A percentile compares a stretch with the other conserved stretches of the same genome.
These are phyloP conservation scores for Phytophthora crassamura DNA, from an alignment of 352 stramenopile genomes.

Conservation along the genomic window DNA sequence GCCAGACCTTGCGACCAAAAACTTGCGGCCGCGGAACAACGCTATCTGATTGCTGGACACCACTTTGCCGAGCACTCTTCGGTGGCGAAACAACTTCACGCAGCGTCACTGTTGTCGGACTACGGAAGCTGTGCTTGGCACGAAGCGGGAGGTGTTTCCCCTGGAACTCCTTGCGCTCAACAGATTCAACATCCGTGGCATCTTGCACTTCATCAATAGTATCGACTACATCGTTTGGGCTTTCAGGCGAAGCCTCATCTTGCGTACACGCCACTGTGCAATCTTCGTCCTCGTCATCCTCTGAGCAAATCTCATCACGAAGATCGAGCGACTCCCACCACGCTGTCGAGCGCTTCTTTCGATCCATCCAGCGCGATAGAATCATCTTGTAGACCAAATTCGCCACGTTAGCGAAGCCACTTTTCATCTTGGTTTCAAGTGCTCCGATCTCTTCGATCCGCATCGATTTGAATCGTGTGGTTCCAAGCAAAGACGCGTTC, in stretches of 20 bases:
- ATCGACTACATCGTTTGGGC: background rate
- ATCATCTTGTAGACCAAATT: conserved; percentile 59
- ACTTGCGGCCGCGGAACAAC: background rate
- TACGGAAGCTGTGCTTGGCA: conserved; percentile 5
- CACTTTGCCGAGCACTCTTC: too few relatives aligned
- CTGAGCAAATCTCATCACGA: too few relatives aligned
- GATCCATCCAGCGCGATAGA: conserved; percentile 51
- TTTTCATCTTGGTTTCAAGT: conserved; percentile 60
- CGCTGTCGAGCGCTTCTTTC: conserved; percentile 21
- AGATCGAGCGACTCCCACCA: conserved; percentile 32
- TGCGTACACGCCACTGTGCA: background rate
- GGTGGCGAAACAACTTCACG: background rate
- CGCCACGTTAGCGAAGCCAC: conserved; percentile 32
- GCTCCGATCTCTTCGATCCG: conserved; percentile 44
- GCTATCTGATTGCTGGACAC: too few relatives aligned
- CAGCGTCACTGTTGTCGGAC: conserved; percentile 11
- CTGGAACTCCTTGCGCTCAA: conserved; percentile 15
- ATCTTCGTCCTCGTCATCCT: background rate
- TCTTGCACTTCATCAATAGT: conserved; percentile 11
- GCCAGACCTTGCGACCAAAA: conserved; percentile 1
- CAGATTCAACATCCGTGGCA: conserved; percentile 26
- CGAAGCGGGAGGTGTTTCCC: background rate
- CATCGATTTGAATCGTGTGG: conserved; percentile 30
- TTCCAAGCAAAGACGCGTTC: conserved; percentile 33
- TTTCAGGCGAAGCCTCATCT: background rate